Percentiles rank a stretch among this genome's conserved stretches.
Evolutionary conservation across 345 rosid genomes (phyloP).

Genomic region (Acer negundo): DNA sequence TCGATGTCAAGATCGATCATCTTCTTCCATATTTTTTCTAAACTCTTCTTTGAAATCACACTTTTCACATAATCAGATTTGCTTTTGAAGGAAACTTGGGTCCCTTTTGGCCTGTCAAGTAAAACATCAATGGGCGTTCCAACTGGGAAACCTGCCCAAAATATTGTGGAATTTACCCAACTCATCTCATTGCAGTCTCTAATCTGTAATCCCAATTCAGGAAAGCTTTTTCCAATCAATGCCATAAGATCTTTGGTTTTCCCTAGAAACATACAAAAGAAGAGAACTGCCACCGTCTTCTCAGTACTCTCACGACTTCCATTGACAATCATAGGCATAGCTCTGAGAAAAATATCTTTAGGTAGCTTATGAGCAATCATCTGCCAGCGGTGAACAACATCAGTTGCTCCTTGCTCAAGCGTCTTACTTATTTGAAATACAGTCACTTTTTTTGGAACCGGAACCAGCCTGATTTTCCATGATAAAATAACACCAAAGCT

Average conservation of each 20-base stretch:
- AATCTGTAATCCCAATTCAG: slow-evolving; percentile 37
- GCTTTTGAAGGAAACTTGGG: slow-evolving; percentile 28
- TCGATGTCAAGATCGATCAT: slow-evolving; percentile 30
- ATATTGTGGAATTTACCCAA: slow-evolving; percentile 48
- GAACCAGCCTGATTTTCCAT: slow-evolving; percentile 56
- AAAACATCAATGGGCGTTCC: slow-evolving; percentile 29
- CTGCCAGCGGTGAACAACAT: slow-evolving; percentile 52
- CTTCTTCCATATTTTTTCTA: slow-evolving; percentile 38
- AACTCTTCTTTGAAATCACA: slow-evolving; percentile 32
- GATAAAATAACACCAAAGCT: slow-evolving; percentile 67
- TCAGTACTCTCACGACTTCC: slow-evolving; percentile 24
- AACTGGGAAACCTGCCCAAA: slow-evolving; percentile 11
- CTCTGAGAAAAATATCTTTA: slow-evolving; percentile 44
- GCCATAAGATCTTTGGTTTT: slow-evolving; percentile 14
- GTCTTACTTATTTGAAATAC: slow-evolving; percentile 43
- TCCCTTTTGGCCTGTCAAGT: neutral
- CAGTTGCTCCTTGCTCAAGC: slow-evolving; percentile 48
- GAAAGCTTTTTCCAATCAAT: slow-evolving; percentile 28
- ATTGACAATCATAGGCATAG: slow-evolving; percentile 14
- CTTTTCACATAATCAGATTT: slow-evolving; percentile 51
- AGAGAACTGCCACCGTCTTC: slow-evolving; percentile 27
- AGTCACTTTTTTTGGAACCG: slow-evolving; percentile 54
- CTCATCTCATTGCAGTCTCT: slow-evolving; percentile 46
- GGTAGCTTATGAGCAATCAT: slow-evolving; percentile 36
- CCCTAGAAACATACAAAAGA: slow-evolving; percentile 46